phyloP scores from a whole-genome alignment of 352 stramenopile species.

The Ochromonadaceae sp. region DNA sequence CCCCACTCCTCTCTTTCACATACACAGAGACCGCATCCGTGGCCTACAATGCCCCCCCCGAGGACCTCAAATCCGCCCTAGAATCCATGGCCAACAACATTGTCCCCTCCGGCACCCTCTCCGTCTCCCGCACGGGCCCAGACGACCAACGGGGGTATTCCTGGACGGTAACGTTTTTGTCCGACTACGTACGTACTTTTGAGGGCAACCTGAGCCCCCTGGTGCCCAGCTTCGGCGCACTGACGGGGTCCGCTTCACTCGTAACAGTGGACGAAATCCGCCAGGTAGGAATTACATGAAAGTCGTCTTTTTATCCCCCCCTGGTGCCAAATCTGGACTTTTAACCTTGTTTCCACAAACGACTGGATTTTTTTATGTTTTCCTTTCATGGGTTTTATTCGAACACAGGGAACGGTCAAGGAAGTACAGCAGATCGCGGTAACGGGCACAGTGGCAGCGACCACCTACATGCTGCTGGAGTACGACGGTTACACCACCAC shows the following conservation, averaged over 20 bases:
- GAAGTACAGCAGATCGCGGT: slow-evolving; percentile 42
- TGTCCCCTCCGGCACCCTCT: slow-evolving; percentile 26
- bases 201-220: no score
- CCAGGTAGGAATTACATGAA: no score
- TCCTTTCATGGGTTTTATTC: no score
- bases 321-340: no score
- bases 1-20: slow-evolving; percentile 32
- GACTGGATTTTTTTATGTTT: no score
- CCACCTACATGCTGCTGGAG: slow-evolving; percentile 36
- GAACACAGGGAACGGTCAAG: slow-evolving; percentile 48
- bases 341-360: no score
- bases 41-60: slow-evolving; percentile 47
- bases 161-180: slow-evolving; percentile 79
- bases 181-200: no score
- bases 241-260: no score
- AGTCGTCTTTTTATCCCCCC: no score
- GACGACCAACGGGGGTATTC: slow-evolving; percentile 68
- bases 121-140: slow-evolving; percentile 37
- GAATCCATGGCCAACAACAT: slow-evolving; percentile 28
- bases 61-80: slow-evolving; percentile 43
- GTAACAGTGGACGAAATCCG: no score
- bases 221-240: no score
- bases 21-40: slow-evolving; percentile 41
- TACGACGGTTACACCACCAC: slow-evolving; percentile 47
- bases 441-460: slow-evolving; percentile 21